These are phyloP conservation scores for Simplicillium aogashimaense DNA, from an alignment of 2,329 filamentous ascomycete species.

Conservation along the genomic window DNA sequence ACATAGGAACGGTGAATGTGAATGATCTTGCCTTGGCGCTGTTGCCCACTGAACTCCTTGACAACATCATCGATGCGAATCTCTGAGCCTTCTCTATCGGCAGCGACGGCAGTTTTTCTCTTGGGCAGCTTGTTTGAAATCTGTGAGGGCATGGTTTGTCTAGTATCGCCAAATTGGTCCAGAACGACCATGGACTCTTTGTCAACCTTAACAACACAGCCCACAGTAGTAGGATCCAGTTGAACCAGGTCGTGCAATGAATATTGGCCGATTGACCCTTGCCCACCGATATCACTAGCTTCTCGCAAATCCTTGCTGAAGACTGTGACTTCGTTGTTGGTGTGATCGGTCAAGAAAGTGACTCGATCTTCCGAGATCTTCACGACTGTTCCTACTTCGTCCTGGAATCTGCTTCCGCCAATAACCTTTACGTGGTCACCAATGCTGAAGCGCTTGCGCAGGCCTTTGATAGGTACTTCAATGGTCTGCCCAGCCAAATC, in stretches of 20 bases:
- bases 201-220: conserved; percentile 89
- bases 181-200: conserved; percentile 83
- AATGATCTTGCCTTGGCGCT: conserved; percentile 77
- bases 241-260: conserved; percentile 91
- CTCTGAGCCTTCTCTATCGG: conserved; percentile 86
- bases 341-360: conserved; percentile 86
- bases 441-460: conserved; percentile 84
- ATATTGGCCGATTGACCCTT: conserved; percentile 77
- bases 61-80: conserved; percentile 88
- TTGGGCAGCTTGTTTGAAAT: conserved; percentile 82
- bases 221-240: conserved; percentile 84
- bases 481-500: conserved; percentile 74
- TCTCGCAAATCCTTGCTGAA: conserved; percentile 96
- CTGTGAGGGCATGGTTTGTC: conserved; percentile 79
- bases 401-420: conserved; percentile 84
- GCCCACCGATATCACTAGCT: conserved; percentile 82
- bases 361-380: conserved; percentile 88
- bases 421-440: conserved; percentile 99
- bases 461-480: conserved; percentile 82
- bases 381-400: conserved; percentile 95
- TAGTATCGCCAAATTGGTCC: conserved; percentile 78
- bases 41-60: conserved; percentile 79
- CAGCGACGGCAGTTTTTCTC: conserved; percentile 77
- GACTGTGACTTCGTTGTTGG: conserved; percentile 86
- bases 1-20: conserved; percentile 91